Conservation (phyloP, 306 rosid species). For the Notholithocarpus densiflorus region DNA sequence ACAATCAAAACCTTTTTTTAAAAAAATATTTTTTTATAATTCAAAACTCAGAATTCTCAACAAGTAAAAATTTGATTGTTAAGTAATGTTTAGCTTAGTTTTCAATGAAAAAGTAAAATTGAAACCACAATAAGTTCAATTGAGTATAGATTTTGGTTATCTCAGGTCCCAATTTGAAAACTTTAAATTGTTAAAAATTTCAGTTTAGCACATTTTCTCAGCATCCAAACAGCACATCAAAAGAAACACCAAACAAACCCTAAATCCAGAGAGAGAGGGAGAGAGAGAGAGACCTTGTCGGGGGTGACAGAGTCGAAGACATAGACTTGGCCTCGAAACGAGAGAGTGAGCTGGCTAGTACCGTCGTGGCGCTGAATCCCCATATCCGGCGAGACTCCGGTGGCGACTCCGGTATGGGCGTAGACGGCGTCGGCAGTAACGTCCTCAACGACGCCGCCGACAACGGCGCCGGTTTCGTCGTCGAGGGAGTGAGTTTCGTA, state of each 20-base stretch:
- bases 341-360: constrained; percentile 82
- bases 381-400: constrained; percentile 34
- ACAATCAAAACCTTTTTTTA: neutral
- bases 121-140: neutral
- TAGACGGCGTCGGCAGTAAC: constrained; percentile 48
- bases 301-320: constrained; percentile 88
- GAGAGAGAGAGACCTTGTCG: constrained; percentile 49
- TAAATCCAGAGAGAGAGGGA: neutral
- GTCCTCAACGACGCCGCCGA: constrained; percentile 43
- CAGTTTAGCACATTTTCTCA: neutral
- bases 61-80: neutral
- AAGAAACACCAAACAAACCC: neutral
- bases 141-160: neutral
- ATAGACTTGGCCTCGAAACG: constrained; percentile 91
- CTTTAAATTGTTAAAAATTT: neutral
- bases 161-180: neutral
- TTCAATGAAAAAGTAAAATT: neutral
- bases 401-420: constrained; percentile 28
- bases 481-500: constrained; percentile 59
- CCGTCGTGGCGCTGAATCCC: constrained; percentile 48
- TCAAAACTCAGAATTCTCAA: no score
- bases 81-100: constrained; percentile 2
- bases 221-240: neutral
- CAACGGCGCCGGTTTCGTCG: constrained; percentile 34
- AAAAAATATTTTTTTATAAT: no score